These are phyloP conservation scores for Hemileia vastatrix DNA, from an alignment of 1,284 basidiomycete genomes.

Conservation along the genomic window DNA sequence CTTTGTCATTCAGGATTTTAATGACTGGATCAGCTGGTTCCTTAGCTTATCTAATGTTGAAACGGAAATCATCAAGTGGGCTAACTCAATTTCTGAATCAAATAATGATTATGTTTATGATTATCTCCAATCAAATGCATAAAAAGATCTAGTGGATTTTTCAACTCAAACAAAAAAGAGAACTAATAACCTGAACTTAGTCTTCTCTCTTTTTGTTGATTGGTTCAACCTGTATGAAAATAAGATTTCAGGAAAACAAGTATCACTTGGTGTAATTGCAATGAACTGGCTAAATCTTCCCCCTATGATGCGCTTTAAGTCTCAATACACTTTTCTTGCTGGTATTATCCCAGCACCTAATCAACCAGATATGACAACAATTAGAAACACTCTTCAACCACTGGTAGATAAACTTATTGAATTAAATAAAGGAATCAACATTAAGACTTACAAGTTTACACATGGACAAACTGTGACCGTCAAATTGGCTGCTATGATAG, in stretches of 20 bases:
- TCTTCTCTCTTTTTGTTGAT: not conserved
- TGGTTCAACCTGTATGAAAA: not conserved
- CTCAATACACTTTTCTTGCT: not conserved
- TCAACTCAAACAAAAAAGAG: not conserved
- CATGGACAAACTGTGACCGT: not conserved
- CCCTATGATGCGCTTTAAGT: not conserved
- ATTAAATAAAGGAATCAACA: not conserved
- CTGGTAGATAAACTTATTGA: not conserved
- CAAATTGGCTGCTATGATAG: not conserved
- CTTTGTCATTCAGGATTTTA: not conserved
- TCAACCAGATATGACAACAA: not conserved
- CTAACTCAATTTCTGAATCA: not conserved
- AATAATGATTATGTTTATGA: not conserved
- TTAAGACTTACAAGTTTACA: not conserved
- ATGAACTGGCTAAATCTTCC: not conserved
- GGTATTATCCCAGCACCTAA: not conserved
- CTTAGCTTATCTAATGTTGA: not conserved
- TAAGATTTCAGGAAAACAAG: slow-evolving; percentile 2
- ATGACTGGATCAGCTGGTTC: slow-evolving; percentile 1
- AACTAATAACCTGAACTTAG: not conserved
- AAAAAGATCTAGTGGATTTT: not conserved
- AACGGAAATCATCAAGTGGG: not conserved
- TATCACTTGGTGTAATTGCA: not conserved
- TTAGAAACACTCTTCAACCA: not conserved
- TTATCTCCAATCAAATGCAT: not conserved